Conservation (phyloP, 768 basidiomycete genomes). For the Auriscalpium orientale region DNA sequence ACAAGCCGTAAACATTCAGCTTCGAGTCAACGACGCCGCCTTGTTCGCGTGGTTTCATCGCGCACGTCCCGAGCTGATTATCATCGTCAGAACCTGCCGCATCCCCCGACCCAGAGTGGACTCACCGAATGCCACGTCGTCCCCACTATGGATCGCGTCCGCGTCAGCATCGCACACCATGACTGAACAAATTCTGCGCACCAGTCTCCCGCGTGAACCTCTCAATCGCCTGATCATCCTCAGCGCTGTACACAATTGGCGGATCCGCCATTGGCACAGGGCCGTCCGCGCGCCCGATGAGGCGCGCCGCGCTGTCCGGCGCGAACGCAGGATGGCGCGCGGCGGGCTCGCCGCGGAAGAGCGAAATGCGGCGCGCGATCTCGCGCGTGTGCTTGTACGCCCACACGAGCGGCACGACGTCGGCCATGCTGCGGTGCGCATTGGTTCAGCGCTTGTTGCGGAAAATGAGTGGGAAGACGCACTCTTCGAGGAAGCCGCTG, state of each 20-base stretch:
- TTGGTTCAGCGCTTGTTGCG: background rate
- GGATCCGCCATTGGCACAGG: constrained; percentile 20
- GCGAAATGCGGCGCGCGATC: constrained; percentile 43
- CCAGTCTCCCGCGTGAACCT: constrained; percentile 17
- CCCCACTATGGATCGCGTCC: constrained; percentile 13
- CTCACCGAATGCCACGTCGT: constrained; percentile 29
- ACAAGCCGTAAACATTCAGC: constrained; percentile 54
- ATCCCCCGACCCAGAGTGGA: background rate
- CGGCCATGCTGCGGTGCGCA: constrained; percentile 17
- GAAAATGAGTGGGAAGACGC: background rate
- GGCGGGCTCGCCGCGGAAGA: constrained; percentile 28
- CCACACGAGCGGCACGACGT: constrained; percentile 38
- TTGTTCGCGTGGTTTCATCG: constrained; percentile 51
- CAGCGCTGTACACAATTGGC: constrained; percentile 22
- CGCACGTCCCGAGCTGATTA: constrained; percentile 48
- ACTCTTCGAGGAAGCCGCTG: background rate
- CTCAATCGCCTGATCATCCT: constrained; percentile 28
- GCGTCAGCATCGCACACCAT: background rate
- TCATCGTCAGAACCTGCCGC: background rate
- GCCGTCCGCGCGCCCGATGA: constrained; percentile 1
- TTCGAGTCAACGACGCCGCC: constrained; percentile 54
- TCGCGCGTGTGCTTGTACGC: constrained; percentile 51
- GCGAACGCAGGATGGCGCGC: constrained; percentile 25
- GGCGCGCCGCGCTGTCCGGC: constrained; percentile 20
- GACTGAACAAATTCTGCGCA: constrained; percentile 3